Evolutionary conservation across 768 basidiomycete genomes (phyloP), one percentile per base, ranked within the genome.

Genomic region (Hortiboletus flavorubellus): DNA sequence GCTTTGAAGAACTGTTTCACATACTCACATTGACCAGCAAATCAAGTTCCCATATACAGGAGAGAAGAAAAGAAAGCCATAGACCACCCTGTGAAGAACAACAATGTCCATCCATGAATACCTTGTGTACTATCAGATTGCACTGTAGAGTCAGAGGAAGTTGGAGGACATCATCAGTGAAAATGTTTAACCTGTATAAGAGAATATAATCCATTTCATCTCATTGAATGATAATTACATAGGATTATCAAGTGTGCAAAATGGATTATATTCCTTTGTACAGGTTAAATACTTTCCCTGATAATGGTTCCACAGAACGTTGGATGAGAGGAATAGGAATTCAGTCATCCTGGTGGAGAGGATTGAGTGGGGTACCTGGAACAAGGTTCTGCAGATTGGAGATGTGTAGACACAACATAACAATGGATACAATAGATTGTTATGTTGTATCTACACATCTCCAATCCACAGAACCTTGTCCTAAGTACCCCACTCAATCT

Each of bases 31-130:
- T 94, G 87, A 2, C 95, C 96, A 7, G 81, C 90, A 16, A 96
- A 79, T 8, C 93, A 86, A 2, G 90, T 91, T 21, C 89, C 88
- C 0, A 93, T 93, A 68, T 84, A 85, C 4, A 80, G 78, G 46
- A 99, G 80, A 3, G 94, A 95, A 39, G 78, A 79, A 58, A 91
- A 84, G 73, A 98, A 93, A 1, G 94, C 79, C 87, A 93, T 96
- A 0, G 82, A 80, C 93, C 94, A 98, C 12, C 92, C 93, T 2
- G 83, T 76, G 4, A 96, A 96, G 33, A 96, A 68, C 44, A 97
- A 76, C 9, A 99, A 73, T 8, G 86, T 93, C 88, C 91, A 97
- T 38, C 95, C 94, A 62, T 93, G 85, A 31, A 93, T 73, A 2
- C 78, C 74, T 59, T 76, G 74, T 10, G 64, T 68, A 2, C 46